Conservation (phyloP, 768 basidiomycete species). For the Russula virescens region DNA sequence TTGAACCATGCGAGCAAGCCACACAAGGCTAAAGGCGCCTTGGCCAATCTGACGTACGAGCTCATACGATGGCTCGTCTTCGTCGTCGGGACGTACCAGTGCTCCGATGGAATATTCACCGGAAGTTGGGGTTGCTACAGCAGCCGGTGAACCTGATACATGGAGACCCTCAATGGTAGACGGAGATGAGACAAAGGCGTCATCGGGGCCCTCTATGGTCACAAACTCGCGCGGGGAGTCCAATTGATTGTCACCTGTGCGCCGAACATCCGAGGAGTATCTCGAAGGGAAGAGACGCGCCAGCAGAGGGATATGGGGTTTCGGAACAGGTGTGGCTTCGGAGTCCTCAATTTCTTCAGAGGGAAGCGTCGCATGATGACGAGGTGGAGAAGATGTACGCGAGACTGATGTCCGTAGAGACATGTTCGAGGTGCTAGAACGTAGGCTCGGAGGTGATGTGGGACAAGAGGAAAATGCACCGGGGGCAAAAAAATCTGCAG, state of each 20-base stretch:
- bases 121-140: too few species aligned
- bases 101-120: conserved; percentile 2
- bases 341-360: neutral
- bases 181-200: conserved; percentile 6
- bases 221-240: conserved; percentile 12
- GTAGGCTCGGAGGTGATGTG: conserved; percentile 21
- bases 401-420: conserved; percentile 20
- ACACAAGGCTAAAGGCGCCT: conserved; percentile 72
- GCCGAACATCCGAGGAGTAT: conserved; percentile 11
- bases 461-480: conserved; percentile 13
- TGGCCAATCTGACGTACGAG: conserved; percentile 56
- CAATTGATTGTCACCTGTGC: conserved; percentile 2
- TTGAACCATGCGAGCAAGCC: conserved; percentile 52
- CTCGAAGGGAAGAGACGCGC: conserved; percentile 24
- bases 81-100: conserved; percentile 13
- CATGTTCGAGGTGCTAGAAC: conserved; percentile 21
- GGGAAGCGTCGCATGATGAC: neutral
- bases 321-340: conserved; percentile 14
- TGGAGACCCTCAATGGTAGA: neutral
- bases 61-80: conserved; percentile 31
- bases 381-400: conserved; percentile 8
- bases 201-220: conserved; percentile 15
- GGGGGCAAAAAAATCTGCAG: conserved; percentile 20
- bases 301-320: conserved; percentile 11
- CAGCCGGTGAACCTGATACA: neutral